These are phyloP conservation scores for Rutidosis leptorrhynchoides DNA, from an alignment of 129 eudicot genomes.

Conservation along the genomic window DNA sequence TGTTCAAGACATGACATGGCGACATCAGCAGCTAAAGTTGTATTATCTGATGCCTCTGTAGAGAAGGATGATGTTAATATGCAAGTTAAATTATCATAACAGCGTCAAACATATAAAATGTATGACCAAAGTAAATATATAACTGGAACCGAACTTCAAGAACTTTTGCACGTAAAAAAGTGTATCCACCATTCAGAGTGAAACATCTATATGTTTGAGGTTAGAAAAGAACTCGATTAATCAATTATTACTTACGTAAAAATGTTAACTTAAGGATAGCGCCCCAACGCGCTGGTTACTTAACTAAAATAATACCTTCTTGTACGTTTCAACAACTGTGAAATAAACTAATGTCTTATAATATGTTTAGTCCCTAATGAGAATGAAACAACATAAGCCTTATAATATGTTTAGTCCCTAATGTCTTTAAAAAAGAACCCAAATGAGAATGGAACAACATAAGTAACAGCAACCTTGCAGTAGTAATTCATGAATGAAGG, in stretches of 20 bases:
- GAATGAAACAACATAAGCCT: no score
- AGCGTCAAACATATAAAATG: neutral
- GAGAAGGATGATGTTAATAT: neutral
- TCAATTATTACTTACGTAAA: neutral
- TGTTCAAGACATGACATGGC: constrained; percentile 55
- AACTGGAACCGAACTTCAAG: neutral
- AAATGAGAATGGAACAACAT: neutral
- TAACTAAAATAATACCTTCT: neutral
- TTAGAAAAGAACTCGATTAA: neutral
- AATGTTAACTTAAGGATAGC: no score
- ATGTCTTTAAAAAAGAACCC: neutral
- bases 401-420: no score
- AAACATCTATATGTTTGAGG: constrained; percentile 1
- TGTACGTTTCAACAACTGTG: neutral
- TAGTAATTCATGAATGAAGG: no score
- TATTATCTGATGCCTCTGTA: constrained; percentile 49
- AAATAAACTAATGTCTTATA: no score
- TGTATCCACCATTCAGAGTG: neutral
- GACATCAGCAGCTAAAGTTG: constrained; percentile 45
- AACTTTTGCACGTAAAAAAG: neutral
- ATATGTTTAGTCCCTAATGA: no score
- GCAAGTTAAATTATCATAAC: constrained; percentile 19
- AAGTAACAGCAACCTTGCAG: neutral
- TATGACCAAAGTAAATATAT: neutral
- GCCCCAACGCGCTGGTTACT: neutral